A percentile compares a stretch with the other conserved stretches of the same genome.
These are phyloP conservation scores for Raphanus raphanistrum DNA, from an alignment of 345 rosid genomes.

Conservation along the genomic window DNA sequence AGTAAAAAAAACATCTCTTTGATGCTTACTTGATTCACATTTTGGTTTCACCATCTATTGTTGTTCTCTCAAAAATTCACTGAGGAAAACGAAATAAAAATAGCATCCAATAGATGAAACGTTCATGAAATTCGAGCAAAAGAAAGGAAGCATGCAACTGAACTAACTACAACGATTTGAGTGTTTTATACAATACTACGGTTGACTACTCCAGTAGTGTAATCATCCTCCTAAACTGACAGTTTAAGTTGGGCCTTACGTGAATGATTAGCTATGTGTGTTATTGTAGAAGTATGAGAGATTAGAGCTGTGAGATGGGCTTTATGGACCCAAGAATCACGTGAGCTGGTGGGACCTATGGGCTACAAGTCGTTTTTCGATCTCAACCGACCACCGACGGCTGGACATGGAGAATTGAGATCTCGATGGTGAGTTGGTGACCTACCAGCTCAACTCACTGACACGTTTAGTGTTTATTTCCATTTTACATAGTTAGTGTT, in stretches of 20 bases:
- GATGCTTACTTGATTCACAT: constrained; percentile 67
- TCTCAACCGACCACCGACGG: constrained; percentile 37
- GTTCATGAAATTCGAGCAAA: not conserved
- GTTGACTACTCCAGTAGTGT: not conserved
- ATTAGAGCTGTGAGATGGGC: constrained; percentile 34
- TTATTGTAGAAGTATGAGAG: constrained; percentile 17
- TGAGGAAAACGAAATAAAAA: not conserved
- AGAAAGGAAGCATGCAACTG: not conserved
- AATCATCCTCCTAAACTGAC: not conserved
- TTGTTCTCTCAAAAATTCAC: constrained; percentile 38
- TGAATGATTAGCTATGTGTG: not conserved
- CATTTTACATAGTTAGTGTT: not conserved
- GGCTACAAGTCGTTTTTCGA: constrained; percentile 30
- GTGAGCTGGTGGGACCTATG: constrained; percentile 32
- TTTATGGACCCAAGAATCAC: constrained; percentile 33
- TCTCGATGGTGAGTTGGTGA: constrained; percentile 28
- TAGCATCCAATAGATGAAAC: not conserved
- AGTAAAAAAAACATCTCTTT: not conserved
- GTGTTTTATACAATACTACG: no score
- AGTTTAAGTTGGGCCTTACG: not conserved
- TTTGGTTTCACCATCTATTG: constrained; percentile 60
- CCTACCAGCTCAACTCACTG: constrained; percentile 20
- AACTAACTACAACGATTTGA: not conserved
- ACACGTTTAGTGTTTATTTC: constrained; percentile 28
- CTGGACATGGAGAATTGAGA: constrained; percentile 27